These are phyloP conservation scores for Schrenkiella parvula DNA, from an alignment of 345 rosid species.

Conservation along the genomic window DNA sequence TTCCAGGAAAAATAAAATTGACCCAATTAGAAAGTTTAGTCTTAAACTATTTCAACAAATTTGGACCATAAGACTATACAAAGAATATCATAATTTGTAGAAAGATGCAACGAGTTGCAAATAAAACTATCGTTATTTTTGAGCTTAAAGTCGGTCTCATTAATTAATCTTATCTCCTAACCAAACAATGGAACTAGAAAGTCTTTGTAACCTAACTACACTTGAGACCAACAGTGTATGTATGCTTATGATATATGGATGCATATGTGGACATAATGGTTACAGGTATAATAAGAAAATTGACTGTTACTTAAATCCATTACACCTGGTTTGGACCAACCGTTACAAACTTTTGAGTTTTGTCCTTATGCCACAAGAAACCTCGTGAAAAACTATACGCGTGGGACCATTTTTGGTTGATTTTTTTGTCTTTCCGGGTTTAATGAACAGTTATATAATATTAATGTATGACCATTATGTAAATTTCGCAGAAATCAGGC, in stretches of 20 bases:
- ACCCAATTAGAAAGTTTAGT: slow-evolving; percentile 4
- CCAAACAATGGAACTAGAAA: slow-evolving; percentile 25
- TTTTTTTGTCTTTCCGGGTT: not conserved
- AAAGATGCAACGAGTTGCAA: not conserved
- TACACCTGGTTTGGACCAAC: slow-evolving; percentile 19
- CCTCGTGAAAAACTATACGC: slow-evolving; percentile 25
- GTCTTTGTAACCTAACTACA: slow-evolving; percentile 14
- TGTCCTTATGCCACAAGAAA: slow-evolving; percentile 18
- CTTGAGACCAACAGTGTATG: not conserved
- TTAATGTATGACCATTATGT: not conserved
- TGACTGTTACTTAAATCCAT: slow-evolving; percentile 16
- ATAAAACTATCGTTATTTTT: not conserved
- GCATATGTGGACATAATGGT: slow-evolving; percentile 16
- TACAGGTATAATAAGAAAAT: slow-evolving; percentile 4
- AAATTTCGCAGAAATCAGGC: slow-evolving; percentile 6
- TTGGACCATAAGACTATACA: not conserved
- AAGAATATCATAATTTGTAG: not conserved
- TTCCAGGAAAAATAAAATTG: not conserved
- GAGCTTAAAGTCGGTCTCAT: slow-evolving; percentile 15
- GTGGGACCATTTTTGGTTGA: slow-evolving; percentile 23
- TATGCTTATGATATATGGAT: not conserved
- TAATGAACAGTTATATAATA: not conserved
- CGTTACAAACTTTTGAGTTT: slow-evolving; percentile 18
- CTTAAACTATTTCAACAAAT: not conserved
- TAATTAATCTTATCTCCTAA: slow-evolving; percentile 5